Evolutionary conservation across 2,329 filamentous ascomycete species (phyloP).

Genomic region (Hypocrella siamensis): DNA sequence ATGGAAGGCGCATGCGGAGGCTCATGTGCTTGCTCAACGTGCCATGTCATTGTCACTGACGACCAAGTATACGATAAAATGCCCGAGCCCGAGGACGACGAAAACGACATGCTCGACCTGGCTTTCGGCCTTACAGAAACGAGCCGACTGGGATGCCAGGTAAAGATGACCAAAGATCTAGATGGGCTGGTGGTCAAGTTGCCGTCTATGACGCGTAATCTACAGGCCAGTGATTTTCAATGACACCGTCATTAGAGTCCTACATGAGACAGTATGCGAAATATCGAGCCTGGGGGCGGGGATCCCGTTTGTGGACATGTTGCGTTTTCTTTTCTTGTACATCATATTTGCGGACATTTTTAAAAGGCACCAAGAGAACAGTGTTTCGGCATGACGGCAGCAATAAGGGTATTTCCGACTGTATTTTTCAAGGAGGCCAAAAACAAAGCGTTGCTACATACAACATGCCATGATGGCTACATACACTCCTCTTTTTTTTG

Average conservation of each 20-base stretch:
- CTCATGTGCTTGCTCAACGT: conserved; percentile 84
- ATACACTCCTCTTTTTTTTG: conserved; percentile 9
- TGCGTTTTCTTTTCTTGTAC: too few relatives aligned
- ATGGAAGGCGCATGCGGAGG: conserved; percentile 98
- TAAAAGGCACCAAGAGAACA: too few relatives aligned
- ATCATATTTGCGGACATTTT: too few relatives aligned
- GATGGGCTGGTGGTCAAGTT: conserved; percentile 75
- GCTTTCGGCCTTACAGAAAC: conserved; percentile 86
- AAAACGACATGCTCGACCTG: conserved; percentile 83
- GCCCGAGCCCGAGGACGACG: conserved; percentile 61
- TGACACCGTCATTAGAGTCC: conserved; percentile 1
- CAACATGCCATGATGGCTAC: conserved; percentile 1
- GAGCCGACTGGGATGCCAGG: conserved; percentile 70
- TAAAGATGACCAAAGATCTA: conserved; percentile 78
- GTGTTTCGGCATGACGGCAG: too few relatives aligned
- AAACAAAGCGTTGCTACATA: conserved; percentile 4
- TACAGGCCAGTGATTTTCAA: conserved; percentile 87
- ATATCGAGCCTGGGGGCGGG: background rate
- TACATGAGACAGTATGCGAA: background rate
- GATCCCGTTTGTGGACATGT: too few relatives aligned
- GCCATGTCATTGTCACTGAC: conserved; percentile 72
- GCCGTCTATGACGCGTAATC: conserved; percentile 85
- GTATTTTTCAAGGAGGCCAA: conserved; percentile 5
- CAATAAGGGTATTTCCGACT: conserved; percentile 5
- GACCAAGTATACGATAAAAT: conserved; percentile 63